A percentile compares a stretch with the other conserved stretches of the same genome.
phyloP scores from a whole-genome alignment of 2,329 filamentous ascomycete genomes.

The Dothideomycetes sp. region DNA sequence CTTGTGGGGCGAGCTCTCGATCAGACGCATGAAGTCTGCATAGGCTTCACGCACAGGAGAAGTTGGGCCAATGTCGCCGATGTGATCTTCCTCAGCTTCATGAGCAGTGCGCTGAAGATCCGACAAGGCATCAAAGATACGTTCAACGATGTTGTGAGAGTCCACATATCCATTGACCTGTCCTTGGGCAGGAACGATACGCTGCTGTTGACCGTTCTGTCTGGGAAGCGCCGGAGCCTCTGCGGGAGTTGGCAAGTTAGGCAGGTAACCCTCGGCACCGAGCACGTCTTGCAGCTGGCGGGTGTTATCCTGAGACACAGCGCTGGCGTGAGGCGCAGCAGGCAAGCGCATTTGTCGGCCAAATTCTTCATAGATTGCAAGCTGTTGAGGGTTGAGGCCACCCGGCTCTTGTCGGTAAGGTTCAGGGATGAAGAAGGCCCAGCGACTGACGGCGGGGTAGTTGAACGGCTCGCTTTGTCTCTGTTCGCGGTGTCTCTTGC shows the following conservation, averaged over 20 bases:
- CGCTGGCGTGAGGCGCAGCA: slow-evolving; percentile 43
- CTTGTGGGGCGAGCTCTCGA: slow-evolving; percentile 46
- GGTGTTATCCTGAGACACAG: slow-evolving; percentile 47
- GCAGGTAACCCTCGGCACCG: slow-evolving; percentile 53
- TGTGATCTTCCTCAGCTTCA: slow-evolving; percentile 48
- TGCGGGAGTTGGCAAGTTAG: slow-evolving; percentile 53
- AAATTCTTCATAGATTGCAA: slow-evolving; percentile 96
- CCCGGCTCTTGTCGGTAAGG: slow-evolving; percentile 79
- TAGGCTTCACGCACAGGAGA: slow-evolving; percentile 50
- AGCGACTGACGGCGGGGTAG: slow-evolving; percentile 70
- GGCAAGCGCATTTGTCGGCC: slow-evolving; percentile 65
- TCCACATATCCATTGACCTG: slow-evolving; percentile 55
- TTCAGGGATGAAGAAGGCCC: slow-evolving; percentile 88
- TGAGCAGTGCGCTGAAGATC: slow-evolving; percentile 49
- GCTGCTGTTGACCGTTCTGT: slow-evolving; percentile 44
- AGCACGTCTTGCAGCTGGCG: slow-evolving; percentile 52
- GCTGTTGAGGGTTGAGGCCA: slow-evolving; percentile 81
- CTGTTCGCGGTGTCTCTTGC: slow-evolving; percentile 64
- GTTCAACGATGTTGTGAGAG: slow-evolving; percentile 43
- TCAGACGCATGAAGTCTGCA: slow-evolving; percentile 45
- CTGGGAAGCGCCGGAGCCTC: slow-evolving; percentile 54
- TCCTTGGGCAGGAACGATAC: slow-evolving; percentile 27
- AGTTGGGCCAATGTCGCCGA: slow-evolving; percentile 47
- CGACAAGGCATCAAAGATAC: slow-evolving; percentile 45
- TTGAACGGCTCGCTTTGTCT: slow-evolving; percentile 78